Conservation (phyloP, 768 basidiomycete genomes). For the Lactarius indigo region DNA sequence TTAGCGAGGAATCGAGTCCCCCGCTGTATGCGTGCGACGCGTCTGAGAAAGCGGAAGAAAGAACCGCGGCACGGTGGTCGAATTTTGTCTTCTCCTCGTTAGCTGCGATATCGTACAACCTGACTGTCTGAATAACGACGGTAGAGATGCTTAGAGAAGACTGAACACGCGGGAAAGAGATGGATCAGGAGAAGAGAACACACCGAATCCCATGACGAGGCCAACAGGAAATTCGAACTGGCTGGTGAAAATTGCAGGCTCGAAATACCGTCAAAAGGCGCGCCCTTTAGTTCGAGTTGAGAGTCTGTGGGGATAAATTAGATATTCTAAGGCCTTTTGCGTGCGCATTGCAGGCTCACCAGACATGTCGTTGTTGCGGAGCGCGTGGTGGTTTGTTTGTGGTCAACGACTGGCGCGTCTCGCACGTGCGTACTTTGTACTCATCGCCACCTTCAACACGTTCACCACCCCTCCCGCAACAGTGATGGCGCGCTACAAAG, state of each 20-base stretch:
- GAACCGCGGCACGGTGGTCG: constrained; percentile 83
- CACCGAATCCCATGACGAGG: constrained; percentile 88
- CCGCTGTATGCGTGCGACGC: constrained; percentile 73
- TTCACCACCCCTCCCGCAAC: neutral
- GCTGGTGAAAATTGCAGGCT: constrained; percentile 76
- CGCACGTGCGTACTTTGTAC: neutral
- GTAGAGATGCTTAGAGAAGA: constrained; percentile 29
- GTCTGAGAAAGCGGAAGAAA: constrained; percentile 77
- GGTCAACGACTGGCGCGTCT: neutral
- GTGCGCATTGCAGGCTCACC: neutral
- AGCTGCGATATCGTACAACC: constrained; percentile 50
- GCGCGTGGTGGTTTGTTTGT: neutral
- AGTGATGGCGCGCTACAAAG: neutral
- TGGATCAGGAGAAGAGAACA: constrained; percentile 29
- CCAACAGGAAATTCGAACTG: constrained; percentile 74
- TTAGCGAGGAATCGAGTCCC: constrained; percentile 78
- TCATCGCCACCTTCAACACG: neutral
- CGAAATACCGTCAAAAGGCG: constrained; percentile 85
- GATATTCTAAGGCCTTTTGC: neutral
- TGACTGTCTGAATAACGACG: constrained; percentile 50
- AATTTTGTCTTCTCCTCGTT: constrained; percentile 77
- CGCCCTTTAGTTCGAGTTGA: constrained; percentile 50
- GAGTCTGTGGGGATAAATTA: neutral
- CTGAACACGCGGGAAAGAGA: constrained; percentile 33
- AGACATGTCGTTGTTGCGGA: neutral